phyloP scores from a whole-genome alignment of 139 green algal genomes.

The Edaphochlamys debaryana region DNA sequence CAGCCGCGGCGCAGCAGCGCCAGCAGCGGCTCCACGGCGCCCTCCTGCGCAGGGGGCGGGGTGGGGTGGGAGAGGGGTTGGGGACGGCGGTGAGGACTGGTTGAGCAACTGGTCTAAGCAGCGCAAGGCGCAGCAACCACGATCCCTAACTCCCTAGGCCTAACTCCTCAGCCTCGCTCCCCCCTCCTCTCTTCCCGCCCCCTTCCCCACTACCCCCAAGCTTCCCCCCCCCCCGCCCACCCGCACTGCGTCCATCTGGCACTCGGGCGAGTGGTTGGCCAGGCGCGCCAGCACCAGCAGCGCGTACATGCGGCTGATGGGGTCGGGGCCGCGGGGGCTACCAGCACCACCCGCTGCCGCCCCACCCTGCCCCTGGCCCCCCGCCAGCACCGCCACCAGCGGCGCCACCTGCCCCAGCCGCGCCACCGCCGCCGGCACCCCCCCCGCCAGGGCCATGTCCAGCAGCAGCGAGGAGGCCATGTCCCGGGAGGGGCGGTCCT shows the following conservation, averaged over 20 bases:
- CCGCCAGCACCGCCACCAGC: conserved; percentile 6
- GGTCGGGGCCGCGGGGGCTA: background rate
- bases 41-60: conserved; percentile 8
- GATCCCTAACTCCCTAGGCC: too few relatives aligned
- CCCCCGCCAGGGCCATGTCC: conserved; percentile 27
- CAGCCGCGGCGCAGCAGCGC: background rate
- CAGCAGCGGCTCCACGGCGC: conserved; percentile 26
- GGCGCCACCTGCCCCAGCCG: conserved; percentile 2
- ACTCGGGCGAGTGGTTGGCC: conserved; percentile 36
- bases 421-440: conserved; percentile 2
- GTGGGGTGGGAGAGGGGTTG: too few relatives aligned
- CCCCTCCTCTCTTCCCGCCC: too few relatives aligned
- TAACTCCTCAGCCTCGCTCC: too few relatives aligned
- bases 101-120: too few relatives aligned
- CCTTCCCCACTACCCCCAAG: too few relatives aligned
- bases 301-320: conserved; percentile 40
- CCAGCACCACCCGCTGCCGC: too few relatives aligned
- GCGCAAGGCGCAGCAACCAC: too few relatives aligned
- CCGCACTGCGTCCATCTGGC: conserved; percentile 42
- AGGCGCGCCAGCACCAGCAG: conserved; percentile 50
- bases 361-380: background rate
- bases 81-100: too few relatives aligned
- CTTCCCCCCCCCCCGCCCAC: background rate
- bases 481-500: conserved; percentile 20
- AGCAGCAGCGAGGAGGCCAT: conserved; percentile 43